A percentile compares a stretch with the other conserved stretches of the same genome.
Evolutionary conservation across 768 basidiomycete species (phyloP).

Genomic region (Strobilomyces confusus): DNA sequence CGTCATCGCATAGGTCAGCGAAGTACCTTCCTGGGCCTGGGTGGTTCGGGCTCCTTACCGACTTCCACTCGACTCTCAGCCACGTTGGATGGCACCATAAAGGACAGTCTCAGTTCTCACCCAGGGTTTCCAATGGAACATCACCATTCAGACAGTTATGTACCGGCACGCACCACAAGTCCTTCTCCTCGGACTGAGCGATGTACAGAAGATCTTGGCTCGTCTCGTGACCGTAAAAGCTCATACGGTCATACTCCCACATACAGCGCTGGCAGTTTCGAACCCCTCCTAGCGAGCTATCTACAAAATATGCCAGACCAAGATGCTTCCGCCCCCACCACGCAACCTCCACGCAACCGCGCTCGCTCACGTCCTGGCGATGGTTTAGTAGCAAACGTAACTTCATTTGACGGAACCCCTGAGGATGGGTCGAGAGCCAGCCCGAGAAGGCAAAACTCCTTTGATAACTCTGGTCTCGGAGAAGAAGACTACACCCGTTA

Average conservation of each 20-base stretch:
- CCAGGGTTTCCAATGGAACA: slow-evolving; percentile 36
- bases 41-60: slow-evolving; percentile 17
- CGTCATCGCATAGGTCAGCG: slow-evolving; percentile 37
- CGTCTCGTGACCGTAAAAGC: slow-evolving; percentile 29
- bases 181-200: slow-evolving; percentile 37
- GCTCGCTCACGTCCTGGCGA: slow-evolving; percentile 5
- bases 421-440: slow-evolving; percentile 24
- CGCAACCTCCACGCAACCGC: slow-evolving; percentile 32
- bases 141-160: slow-evolving; percentile 37
- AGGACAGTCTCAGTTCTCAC: slow-evolving; percentile 48
- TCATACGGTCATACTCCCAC: slow-evolving; percentile 42
- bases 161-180: slow-evolving; percentile 44
- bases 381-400: neutral
- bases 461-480: slow-evolving; percentile 27
- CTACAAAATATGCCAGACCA: slow-evolving; percentile 27
- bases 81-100: slow-evolving; percentile 17
- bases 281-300: slow-evolving; percentile 53
- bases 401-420: slow-evolving; percentile 24
- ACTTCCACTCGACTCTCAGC: slow-evolving; percentile 35
- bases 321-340: slow-evolving; percentile 6
- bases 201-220: slow-evolving; percentile 20
- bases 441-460: slow-evolving; percentile 18
- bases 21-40: slow-evolving; percentile 21
- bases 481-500: slow-evolving; percentile 55
- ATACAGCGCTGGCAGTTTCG: slow-evolving; percentile 54